phyloP scores from a whole-genome alignment of 2,329 filamentous ascomycete species.

The Cladophialophora carrionii region DNA sequence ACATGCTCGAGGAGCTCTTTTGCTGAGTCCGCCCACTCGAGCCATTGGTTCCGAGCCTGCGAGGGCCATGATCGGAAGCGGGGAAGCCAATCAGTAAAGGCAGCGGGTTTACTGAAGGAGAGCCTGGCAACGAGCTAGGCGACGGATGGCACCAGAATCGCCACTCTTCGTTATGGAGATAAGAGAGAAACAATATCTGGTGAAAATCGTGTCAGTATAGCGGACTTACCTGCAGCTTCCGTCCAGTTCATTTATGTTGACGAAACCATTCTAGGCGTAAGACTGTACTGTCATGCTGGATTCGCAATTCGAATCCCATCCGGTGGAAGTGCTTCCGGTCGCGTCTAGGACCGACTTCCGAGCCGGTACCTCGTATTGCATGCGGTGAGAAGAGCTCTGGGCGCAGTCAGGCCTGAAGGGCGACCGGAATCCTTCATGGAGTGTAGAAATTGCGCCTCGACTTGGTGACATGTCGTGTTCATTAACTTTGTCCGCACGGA shows the following conservation, averaged over 20 bases:
- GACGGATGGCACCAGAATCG: background rate
- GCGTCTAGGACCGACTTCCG: background rate
- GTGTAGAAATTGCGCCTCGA: background rate
- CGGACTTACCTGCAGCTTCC: slow-evolving; percentile 12
- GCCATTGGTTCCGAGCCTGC: background rate
- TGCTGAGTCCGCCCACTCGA: slow-evolving; percentile 58
- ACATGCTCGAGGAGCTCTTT: slow-evolving; percentile 85
- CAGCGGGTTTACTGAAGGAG: background rate
- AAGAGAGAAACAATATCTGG: background rate
- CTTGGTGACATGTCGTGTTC: background rate
- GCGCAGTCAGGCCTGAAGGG: background rate
- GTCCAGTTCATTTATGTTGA: slow-evolving; percentile 5
- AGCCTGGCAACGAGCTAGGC: background rate
- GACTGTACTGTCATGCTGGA: background rate
- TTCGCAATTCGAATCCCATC: background rate
- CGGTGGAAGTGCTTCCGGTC: slow-evolving; percentile 21
- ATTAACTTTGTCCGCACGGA: background rate
- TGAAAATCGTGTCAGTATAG: background rate
- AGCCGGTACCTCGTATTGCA: slow-evolving; percentile 1
- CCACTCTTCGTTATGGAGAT: background rate
- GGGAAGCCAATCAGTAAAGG: background rate
- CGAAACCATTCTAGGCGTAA: background rate
- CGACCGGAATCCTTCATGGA: background rate
- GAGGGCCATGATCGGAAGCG: slow-evolving; percentile 8
- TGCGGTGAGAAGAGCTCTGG: background rate